Evolutionary conservation across 257 asterid species (phyloP).

Genomic region (Striga asiatica): DNA sequence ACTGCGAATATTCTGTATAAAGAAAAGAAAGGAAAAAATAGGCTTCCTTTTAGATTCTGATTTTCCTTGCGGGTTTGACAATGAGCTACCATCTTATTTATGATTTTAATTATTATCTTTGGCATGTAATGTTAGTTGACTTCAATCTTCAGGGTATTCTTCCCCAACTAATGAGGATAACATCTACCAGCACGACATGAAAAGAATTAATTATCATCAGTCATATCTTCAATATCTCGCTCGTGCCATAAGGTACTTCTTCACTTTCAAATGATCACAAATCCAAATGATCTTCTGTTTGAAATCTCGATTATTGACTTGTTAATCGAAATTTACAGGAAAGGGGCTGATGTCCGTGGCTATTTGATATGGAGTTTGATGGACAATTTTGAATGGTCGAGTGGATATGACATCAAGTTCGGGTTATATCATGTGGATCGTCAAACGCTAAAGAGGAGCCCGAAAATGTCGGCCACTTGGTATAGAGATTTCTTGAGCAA

Average conservation of each 20-base stretch:
- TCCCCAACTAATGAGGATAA: conserved; percentile 22
- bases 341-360: conserved; percentile 63
- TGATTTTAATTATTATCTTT: too few relatives aligned
- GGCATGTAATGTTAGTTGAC: background rate
- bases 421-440: conserved; percentile 42
- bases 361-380: conserved; percentile 68
- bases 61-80: too few relatives aligned
- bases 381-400: conserved; percentile 63
- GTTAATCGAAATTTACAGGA: conserved; percentile 20
- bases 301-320: background rate
- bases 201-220: conserved; percentile 40
- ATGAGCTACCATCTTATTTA: too few relatives aligned
- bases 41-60: too few relatives aligned
- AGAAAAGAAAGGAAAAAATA: too few relatives aligned
- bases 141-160: conserved; percentile 52
- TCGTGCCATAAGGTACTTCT: conserved; percentile 44
- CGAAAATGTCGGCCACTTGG: conserved; percentile 61
- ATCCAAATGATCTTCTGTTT: background rate
- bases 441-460: conserved; percentile 35
- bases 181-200: conserved; percentile 27
- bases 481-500: conserved; percentile 39
- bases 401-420: conserved; percentile 36
- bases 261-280: background rate
- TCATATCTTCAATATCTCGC: conserved; percentile 55
- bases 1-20: too few relatives aligned